phyloP scores from a whole-genome alignment of 2,329 filamentous ascomycete genomes.

The Aspergillus sp. region DNA sequence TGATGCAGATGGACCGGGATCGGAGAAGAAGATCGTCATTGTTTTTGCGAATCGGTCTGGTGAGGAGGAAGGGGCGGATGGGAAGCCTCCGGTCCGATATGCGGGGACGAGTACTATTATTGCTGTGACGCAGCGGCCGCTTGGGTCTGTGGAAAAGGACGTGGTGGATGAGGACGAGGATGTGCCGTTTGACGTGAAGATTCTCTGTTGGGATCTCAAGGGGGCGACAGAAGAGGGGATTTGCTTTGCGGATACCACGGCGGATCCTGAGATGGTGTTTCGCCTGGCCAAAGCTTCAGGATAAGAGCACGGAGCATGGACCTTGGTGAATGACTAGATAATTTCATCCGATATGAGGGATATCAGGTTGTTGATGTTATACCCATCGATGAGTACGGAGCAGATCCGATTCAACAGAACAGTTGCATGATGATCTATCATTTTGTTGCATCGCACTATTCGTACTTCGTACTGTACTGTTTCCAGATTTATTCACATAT shows the following conservation, averaged over 20 bases:
- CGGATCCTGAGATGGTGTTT: slow-evolving; percentile 37
- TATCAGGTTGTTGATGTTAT: too few species aligned
- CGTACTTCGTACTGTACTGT: too few species aligned
- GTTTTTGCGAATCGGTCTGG: slow-evolving; percentile 45
- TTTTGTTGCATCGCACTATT: too few species aligned
- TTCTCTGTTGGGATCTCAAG: slow-evolving; percentile 43
- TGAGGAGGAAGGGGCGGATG: slow-evolving; percentile 33
- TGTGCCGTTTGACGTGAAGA: slow-evolving; percentile 28
- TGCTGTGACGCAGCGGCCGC: slow-evolving; percentile 28
- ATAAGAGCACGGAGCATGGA: not conserved
- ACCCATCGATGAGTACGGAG: too few species aligned
- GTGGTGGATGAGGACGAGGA: not conserved
- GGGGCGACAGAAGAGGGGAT: slow-evolving; percentile 42
- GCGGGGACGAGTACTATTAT: slow-evolving; percentile 46
- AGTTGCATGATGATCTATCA: too few species aligned
- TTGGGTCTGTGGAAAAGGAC: not conserved
- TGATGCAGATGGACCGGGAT: slow-evolving; percentile 15
- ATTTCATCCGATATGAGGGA: too few species aligned
- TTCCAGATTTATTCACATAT: too few species aligned
- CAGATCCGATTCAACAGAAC: too few species aligned
- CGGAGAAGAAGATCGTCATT: slow-evolving; percentile 35
- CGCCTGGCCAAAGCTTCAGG: slow-evolving; percentile 15
- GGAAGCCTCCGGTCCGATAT: slow-evolving; percentile 39
- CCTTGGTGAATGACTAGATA: not conserved
- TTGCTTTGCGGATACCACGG: slow-evolving; percentile 42